Percentiles rank a stretch among this genome's conserved stretches.
Conservation (phyloP, 164 flowering plant genomes). For the Malania oleifera region DNA sequence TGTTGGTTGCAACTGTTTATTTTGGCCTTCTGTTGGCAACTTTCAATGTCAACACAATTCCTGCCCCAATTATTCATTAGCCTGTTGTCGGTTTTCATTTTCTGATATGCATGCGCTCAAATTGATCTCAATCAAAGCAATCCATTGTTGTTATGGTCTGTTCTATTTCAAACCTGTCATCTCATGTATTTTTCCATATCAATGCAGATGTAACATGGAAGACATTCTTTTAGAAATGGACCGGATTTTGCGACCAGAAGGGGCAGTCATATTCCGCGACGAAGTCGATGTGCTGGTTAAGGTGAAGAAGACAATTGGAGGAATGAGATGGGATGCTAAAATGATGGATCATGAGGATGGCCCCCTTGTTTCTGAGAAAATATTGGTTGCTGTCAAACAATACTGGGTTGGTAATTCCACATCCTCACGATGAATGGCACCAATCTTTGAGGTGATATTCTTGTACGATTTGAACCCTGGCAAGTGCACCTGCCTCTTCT, state of each 20-base stretch:
- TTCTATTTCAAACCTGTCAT: background rate
- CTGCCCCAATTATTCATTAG: no score
- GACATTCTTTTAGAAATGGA: slow-evolving; percentile 95
- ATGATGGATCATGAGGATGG: slow-evolving; percentile 93
- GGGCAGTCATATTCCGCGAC: slow-evolving; percentile 84
- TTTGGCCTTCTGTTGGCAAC: no score
- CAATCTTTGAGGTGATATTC: background rate
- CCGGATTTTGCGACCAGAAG: slow-evolving; percentile 85
- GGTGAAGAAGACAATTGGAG: slow-evolving; percentile 57
- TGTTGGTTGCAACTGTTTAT: no score
- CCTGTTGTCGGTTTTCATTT: no score
- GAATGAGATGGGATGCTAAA: slow-evolving; percentile 80
- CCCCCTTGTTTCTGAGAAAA: slow-evolving; percentile 74
- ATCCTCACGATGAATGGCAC: slow-evolving; percentile 30
- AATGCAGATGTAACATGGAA: slow-evolving; percentile 56
- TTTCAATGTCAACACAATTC: no score
- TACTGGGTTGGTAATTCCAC: slow-evolving; percentile 72
- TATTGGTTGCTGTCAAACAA: slow-evolving; percentile 75
- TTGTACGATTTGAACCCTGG: background rate
- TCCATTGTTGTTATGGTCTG: background rate
- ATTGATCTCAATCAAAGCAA: no score
- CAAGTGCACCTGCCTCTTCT: background rate
- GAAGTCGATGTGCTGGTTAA: slow-evolving; percentile 65
- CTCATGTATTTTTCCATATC: background rate
- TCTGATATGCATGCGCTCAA: no score